phyloP scores from a whole-genome alignment of 306 rosid genomes.

The Malus domestica region DNA sequence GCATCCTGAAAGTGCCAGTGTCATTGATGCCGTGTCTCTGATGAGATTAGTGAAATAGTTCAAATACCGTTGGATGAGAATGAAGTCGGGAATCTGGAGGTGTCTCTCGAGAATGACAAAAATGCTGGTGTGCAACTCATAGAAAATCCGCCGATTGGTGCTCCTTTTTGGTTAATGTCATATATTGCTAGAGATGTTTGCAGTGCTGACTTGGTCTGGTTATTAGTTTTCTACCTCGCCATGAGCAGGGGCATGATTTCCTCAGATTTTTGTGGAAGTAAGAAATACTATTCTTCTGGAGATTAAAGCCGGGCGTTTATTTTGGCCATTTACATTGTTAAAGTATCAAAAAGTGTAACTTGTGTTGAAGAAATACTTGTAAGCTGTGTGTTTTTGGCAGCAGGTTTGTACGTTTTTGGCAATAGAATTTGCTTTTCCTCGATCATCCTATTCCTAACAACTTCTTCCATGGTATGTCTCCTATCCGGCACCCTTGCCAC shows the following conservation, averaged over 20 bases:
- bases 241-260: neutral
- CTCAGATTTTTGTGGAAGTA: conserved; percentile 15
- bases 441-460: conserved; percentile 40
- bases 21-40: conserved; percentile 21
- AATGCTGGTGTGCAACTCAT: conserved; percentile 37
- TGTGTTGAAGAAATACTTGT: conserved; percentile 8
- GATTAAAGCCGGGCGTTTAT: conserved; percentile 21
- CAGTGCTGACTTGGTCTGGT: conserved; percentile 74
- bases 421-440: conserved; percentile 35
- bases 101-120: conserved; percentile 30
- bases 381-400: neutral
- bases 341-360: conserved; percentile 11
- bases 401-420: neutral
- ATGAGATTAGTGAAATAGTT: conserved; percentile 57
- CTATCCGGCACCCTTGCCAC: conserved; percentile 64
- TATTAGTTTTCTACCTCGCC: conserved; percentile 15
- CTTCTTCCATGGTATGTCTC: conserved; percentile 80
- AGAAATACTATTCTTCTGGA: conserved; percentile 4
- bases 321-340: conserved; percentile 23
- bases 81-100: conserved; percentile 31
- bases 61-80: conserved; percentile 56
- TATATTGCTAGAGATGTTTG: conserved; percentile 81
- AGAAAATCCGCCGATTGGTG: conserved; percentile 91
- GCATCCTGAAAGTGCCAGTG: conserved; percentile 17
- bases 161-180: conserved; percentile 81